Evolutionary conservation across 345 rosid genomes (phyloP), one percentile per base, ranked within the genome.

Genomic region (Brassica juncea): DNA sequence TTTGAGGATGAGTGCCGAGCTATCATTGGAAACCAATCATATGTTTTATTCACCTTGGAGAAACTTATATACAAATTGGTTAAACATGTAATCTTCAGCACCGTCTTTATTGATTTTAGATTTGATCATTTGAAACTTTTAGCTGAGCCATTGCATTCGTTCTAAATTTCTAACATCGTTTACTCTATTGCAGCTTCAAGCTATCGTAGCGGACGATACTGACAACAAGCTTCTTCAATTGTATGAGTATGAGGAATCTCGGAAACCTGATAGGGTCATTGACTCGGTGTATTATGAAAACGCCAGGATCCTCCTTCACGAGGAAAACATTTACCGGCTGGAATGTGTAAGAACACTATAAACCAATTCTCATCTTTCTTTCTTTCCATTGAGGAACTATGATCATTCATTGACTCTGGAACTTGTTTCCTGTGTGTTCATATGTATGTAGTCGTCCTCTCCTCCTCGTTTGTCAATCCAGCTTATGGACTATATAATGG

Each of bases 1-100:
- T 95, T 95, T 80, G 99, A 95, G 80, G 99, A 95, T 78, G 99
- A 93, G 83, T 95, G 99, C 79, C 85, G 99, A 88, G 94, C 92
- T 72, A 87, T 95, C 57, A 86, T 93, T 42, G 99, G 98, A 84
- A 95, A 93, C 76, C 96, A 88, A 72, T 93, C 99, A 44, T 95
- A 95, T 76, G 86, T 91, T 63, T 82, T 95, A 72, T 95, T 95
- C 84, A 95, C 99, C 42, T 81, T 95, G 82, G 99, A 93, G 85
- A 95, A 95, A 87, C 76, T 95, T 78, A 88, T 95, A 72, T 95
- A 87, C 85, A 93, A 89, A 84, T 80, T 95, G 84, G 90, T 92
- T 82, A 93, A 95, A 85, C 99, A 95, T 93, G 99, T 14, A 49
- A 49, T 5, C 5, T 14, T 49, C 16, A 49, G 4, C 55, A 47